phyloP scores from a whole-genome alignment of 179 eudicot species.

The Drosera spatulata region DNA sequence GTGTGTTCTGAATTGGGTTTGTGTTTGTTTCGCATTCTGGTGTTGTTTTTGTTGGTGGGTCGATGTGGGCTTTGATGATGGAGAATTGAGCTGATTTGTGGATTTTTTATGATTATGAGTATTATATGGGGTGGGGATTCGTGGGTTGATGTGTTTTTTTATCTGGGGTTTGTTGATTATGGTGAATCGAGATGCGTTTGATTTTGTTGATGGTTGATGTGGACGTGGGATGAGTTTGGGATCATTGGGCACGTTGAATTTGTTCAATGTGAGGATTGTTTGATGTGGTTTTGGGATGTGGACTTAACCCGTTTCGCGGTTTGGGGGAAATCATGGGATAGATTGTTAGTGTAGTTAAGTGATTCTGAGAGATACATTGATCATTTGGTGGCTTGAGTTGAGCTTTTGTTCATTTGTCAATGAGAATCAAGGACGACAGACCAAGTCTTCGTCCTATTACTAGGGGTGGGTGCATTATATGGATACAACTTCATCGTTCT shows the following conservation, averaged over 20 bases:
- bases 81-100: background rate
- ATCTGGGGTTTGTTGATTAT: conserved; percentile 5
- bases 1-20: conserved; percentile 11
- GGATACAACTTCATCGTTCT: too few relatives aligned
- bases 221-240: conserved; percentile 4
- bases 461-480: too few relatives aligned
- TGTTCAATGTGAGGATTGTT: background rate
- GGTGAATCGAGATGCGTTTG: background rate
- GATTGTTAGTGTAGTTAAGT: too few relatives aligned
- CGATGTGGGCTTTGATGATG: conserved; percentile 1
- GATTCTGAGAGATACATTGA: too few relatives aligned
- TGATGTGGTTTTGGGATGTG: background rate
- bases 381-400: too few relatives aligned
- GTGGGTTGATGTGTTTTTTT: background rate
- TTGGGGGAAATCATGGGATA: background rate
- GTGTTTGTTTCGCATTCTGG: conserved; percentile 1
- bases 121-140: too few relatives aligned
- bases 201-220: conserved; percentile 2
- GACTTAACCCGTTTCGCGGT: background rate
- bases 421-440: too few relatives aligned
- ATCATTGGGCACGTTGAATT: conserved; percentile 2
- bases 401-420: too few relatives aligned
- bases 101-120: too few relatives aligned
- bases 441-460: too few relatives aligned
- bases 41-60: background rate